Conservation (phyloP, 1,284 basidiomycete genomes). For the Fomitopsis betulina region DNA sequence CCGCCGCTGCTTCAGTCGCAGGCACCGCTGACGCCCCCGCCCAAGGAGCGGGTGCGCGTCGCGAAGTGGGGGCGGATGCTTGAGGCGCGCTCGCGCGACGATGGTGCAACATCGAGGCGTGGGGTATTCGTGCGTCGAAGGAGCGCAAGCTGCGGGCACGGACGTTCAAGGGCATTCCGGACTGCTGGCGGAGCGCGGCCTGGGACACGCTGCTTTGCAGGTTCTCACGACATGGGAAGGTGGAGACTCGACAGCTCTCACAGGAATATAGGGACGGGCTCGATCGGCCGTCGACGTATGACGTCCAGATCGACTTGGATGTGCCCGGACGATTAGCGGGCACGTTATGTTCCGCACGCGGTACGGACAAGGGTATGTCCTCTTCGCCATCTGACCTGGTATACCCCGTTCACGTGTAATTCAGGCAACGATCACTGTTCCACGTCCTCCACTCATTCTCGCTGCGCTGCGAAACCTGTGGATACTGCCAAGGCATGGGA, state of each 20-base stretch:
- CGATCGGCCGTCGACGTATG: slow-evolving; percentile 81
- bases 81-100: slow-evolving; percentile 58
- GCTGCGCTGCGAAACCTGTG: slow-evolving; percentile 80
- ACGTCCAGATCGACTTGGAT: slow-evolving; percentile 98
- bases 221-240: slow-evolving; percentile 41
- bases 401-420: not conserved
- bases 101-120: slow-evolving; percentile 71
- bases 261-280: slow-evolving; percentile 61
- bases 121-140: slow-evolving; percentile 65
- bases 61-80: slow-evolving; percentile 91
- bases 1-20: slow-evolving; percentile 31
- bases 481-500: slow-evolving; percentile 99
- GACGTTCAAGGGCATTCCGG: slow-evolving; percentile 94
- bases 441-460: slow-evolving; percentile 94
- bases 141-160: slow-evolving; percentile 64
- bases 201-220: slow-evolving; percentile 79
- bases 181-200: slow-evolving; percentile 90
- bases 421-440: slow-evolving; percentile 88
- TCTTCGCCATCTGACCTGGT: not conserved
- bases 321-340: slow-evolving; percentile 93
- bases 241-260: slow-evolving; percentile 38
- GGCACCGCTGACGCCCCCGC: slow-evolving; percentile 38
- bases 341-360: slow-evolving; percentile 94
- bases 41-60: slow-evolving; percentile 69
- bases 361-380: slow-evolving; percentile 85